phyloP scores from a whole-genome alignment of 305 asterid species.

The Fraxinus velutina region DNA sequence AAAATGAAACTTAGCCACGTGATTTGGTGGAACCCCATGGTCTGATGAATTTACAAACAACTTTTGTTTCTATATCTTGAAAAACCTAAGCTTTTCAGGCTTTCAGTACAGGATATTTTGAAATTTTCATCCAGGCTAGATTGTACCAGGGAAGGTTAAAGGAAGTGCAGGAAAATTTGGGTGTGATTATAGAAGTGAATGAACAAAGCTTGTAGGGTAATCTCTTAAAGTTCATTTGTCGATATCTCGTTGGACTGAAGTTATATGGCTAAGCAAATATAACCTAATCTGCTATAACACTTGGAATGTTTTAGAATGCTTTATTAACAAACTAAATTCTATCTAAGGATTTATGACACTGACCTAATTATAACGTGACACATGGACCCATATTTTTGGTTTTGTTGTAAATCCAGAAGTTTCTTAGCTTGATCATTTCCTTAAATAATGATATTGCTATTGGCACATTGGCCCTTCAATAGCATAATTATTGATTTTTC shows the following conservation, averaged over 20 bases:
- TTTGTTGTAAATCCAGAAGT: neutral
- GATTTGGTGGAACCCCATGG: neutral
- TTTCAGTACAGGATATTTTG: neutral
- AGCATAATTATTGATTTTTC: neutral
- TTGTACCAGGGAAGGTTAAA: neutral
- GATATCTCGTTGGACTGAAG: neutral
- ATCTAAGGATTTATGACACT: neutral
- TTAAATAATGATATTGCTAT: neutral
- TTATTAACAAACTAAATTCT: neutral
- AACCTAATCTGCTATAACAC: neutral
- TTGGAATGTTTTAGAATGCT: neutral
- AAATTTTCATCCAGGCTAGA: neutral
- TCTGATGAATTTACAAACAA: neutral
- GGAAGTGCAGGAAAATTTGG: neutral
- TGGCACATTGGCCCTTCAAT: neutral
- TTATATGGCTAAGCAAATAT: neutral
- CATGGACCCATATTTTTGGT: neutral
- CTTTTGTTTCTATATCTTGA: neutral
- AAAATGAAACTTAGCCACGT: neutral
- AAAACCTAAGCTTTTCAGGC: neutral
- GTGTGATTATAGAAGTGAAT: neutral
- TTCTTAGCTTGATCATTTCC: neutral
- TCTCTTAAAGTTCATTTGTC: neutral
- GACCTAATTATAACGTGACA: neutral
- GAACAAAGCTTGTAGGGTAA: neutral